phyloP scores from a whole-genome alignment of 2,329 filamentous ascomycete genomes.

The Pyricularia sp. region DNA sequence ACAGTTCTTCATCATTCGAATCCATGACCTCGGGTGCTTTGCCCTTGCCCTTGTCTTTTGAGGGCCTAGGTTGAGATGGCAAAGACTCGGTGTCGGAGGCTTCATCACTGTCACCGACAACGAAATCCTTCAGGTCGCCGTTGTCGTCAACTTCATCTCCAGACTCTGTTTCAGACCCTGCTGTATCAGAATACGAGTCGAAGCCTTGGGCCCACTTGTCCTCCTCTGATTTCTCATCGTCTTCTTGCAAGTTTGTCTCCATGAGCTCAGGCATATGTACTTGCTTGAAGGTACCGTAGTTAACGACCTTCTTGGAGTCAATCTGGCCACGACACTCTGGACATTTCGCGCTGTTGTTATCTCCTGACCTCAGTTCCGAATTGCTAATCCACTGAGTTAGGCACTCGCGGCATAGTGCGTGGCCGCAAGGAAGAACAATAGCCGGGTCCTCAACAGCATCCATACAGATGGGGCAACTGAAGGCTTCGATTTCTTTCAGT shows the following conservation, averaged over 20 bases:
- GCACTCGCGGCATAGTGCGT: slow-evolving; percentile 70
- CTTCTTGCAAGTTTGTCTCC: slow-evolving; percentile 8
- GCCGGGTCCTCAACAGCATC: slow-evolving; percentile 66
- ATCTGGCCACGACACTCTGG: slow-evolving; percentile 65
- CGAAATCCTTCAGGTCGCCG: slow-evolving; percentile 41
- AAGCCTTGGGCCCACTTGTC: slow-evolving; percentile 1
- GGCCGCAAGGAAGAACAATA: slow-evolving; percentile 77
- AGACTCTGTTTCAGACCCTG: slow-evolving; percentile 11
- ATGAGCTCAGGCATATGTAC: slow-evolving; percentile 51
- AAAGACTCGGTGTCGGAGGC: background rate
- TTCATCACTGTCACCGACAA: slow-evolving; percentile 28
- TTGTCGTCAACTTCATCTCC: slow-evolving; percentile 20
- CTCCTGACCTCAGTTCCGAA: slow-evolving; percentile 31
- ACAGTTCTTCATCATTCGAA: slow-evolving; percentile 10
- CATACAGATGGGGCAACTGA: slow-evolving; percentile 77
- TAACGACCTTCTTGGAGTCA: slow-evolving; percentile 61
- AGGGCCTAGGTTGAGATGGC: background rate
- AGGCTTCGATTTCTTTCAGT: slow-evolving; percentile 47
- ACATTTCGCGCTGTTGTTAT: slow-evolving; percentile 32
- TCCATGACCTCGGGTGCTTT: background rate
- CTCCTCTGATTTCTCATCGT: slow-evolving; percentile 6
- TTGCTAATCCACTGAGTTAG: slow-evolving; percentile 59
- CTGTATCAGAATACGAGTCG: slow-evolving; percentile 12
- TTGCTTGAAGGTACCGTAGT: slow-evolving; percentile 63
- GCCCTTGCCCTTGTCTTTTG: slow-evolving; percentile 2